Percentiles rank a stretch among this genome's conserved stretches.
These are phyloP conservation scores for Spongiforma sp. DNA, from an alignment of 1,284 basidiomycete species.

Conservation along the genomic window DNA sequence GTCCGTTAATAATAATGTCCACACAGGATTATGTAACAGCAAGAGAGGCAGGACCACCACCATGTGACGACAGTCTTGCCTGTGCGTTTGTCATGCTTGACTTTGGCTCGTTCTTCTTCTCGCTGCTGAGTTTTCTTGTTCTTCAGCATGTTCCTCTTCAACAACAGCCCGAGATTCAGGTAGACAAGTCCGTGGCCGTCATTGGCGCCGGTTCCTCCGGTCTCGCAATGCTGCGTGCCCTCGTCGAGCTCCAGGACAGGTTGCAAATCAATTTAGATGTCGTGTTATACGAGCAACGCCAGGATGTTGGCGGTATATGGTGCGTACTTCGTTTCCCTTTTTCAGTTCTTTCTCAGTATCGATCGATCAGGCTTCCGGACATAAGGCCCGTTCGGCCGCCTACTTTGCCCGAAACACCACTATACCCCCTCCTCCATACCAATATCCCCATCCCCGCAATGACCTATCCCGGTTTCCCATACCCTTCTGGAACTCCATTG, in stretches of 20 bases:
- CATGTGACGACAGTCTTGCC: too few relatives aligned
- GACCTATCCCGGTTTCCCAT: slow-evolving; percentile 59
- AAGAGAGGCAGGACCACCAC: too few relatives aligned
- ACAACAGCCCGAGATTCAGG: slow-evolving; percentile 13
- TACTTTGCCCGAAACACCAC: slow-evolving; percentile 54
- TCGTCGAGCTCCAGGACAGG: slow-evolving; percentile 52
- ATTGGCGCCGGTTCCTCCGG: slow-evolving; percentile 60
- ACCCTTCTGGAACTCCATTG: slow-evolving; percentile 52
- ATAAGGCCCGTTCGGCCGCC: slow-evolving; percentile 46
- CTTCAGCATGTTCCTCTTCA: slow-evolving; percentile 1
- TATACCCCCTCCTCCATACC: slow-evolving; percentile 59
- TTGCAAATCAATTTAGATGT: slow-evolving; percentile 47
- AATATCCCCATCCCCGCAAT: slow-evolving; percentile 59
- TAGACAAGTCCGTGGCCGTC: slow-evolving; percentile 54
- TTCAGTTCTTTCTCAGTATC: not conserved
- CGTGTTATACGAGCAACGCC: slow-evolving; percentile 56
- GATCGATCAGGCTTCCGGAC: slow-evolving; percentile 47
- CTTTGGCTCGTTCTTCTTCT: slow-evolving; percentile 10
- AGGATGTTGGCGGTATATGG: slow-evolving; percentile 58
- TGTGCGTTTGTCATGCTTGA: slow-evolving; percentile 25
- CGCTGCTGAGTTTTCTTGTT: slow-evolving; percentile 18
- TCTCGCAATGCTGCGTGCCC: slow-evolving; percentile 53
- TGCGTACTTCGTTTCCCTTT: slow-evolving; percentile 15
- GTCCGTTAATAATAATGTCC: not conserved
- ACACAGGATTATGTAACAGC: not conserved